Percentiles rank a stretch among this genome's conserved stretches.
phyloP scores from a whole-genome alignment of 169 alveolate species.

The Cryptosporidium sp. region DNA sequence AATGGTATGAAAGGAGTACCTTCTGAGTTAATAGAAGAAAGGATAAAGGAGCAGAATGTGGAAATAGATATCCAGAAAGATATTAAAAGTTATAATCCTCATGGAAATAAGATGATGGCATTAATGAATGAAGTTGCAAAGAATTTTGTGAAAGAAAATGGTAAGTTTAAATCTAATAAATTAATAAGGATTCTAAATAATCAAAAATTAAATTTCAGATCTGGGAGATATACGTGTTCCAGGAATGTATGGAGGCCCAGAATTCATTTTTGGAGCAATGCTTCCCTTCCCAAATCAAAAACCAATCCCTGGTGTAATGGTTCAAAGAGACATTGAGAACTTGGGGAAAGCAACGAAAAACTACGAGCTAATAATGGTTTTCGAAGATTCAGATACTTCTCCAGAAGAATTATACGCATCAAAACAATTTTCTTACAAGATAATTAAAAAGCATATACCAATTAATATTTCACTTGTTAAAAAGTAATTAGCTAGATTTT shows the following conservation, averaged over 20 bases:
- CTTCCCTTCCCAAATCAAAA: slow-evolving; percentile 62
- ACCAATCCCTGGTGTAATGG: slow-evolving; percentile 73
- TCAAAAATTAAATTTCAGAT: slow-evolving; percentile 14
- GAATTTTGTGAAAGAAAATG: slow-evolving; percentile 36
- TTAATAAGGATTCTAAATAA: neutral
- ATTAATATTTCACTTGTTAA: slow-evolving; percentile 48
- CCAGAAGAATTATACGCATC: slow-evolving; percentile 68
- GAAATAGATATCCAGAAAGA: slow-evolving; percentile 27
- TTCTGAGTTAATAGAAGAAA: slow-evolving; percentile 86
- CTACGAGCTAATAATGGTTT: slow-evolving; percentile 15
- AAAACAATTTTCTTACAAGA: slow-evolving; percentile 22
- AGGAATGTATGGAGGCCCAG: slow-evolving; percentile 76
- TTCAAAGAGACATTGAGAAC: slow-evolving; percentile 1
- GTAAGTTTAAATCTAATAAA: slow-evolving; percentile 38
- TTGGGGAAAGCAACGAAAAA: neutral
- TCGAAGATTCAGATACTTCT: slow-evolving; percentile 33
- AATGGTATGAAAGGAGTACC: slow-evolving; percentile 99
- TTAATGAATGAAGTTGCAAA: slow-evolving; percentile 41
- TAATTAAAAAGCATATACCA: slow-evolving; percentile 39
- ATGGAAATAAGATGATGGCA: slow-evolving; percentile 67
- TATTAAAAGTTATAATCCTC: slow-evolving; percentile 44
- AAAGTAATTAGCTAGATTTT: slow-evolving; percentile 32
- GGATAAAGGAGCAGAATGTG: slow-evolving; percentile 33
- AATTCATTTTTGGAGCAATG: slow-evolving; percentile 73
- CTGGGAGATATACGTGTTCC: slow-evolving; percentile 71